Conservation (phyloP, 148 eudicot species). For the Fagopyrum homotropicum region DNA sequence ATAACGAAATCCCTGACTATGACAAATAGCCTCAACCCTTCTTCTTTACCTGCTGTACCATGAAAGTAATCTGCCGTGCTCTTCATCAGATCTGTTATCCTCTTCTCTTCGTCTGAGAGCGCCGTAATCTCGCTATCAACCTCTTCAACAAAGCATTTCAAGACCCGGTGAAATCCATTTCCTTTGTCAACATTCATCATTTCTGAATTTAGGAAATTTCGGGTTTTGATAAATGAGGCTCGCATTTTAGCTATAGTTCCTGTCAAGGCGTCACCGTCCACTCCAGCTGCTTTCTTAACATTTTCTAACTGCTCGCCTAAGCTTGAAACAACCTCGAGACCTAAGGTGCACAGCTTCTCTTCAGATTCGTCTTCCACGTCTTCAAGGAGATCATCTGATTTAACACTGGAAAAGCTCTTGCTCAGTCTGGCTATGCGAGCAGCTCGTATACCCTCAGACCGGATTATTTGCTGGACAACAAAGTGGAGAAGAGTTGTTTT, state of each 20-base stretch:
- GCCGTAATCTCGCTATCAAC: constrained; percentile 40
- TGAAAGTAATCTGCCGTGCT: constrained; percentile 71
- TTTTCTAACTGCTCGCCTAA: constrained; percentile 53
- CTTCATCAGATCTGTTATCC: constrained; percentile 51
- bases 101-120: constrained; percentile 65
- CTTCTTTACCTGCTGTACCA: constrained; percentile 70
- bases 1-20: constrained; percentile 56
- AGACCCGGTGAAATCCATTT: constrained; percentile 42
- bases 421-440: constrained; percentile 43
- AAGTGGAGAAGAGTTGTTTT: constrained; percentile 80
- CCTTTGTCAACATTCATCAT: constrained; percentile 37
- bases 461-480: constrained; percentile 71
- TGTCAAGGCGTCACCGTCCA: constrained; percentile 51
- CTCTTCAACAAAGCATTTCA: constrained; percentile 49
- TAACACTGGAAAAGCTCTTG: constrained; percentile 31
- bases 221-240: constrained; percentile 38
- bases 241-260: constrained; percentile 53
- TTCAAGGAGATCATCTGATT: constrained; percentile 41
- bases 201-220: constrained; percentile 46
- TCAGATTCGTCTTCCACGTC: constrained; percentile 40
- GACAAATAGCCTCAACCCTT: constrained; percentile 56
- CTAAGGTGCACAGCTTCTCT: constrained; percentile 48
- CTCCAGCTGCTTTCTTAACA: constrained; percentile 55
- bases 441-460: constrained; percentile 75
- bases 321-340: constrained; percentile 62